Percentiles rank a stretch among this genome's conserved stretches.
phyloP scores from a whole-genome alignment of 2,329 filamentous ascomycete species.

The Aspergillus hiratsukae region DNA sequence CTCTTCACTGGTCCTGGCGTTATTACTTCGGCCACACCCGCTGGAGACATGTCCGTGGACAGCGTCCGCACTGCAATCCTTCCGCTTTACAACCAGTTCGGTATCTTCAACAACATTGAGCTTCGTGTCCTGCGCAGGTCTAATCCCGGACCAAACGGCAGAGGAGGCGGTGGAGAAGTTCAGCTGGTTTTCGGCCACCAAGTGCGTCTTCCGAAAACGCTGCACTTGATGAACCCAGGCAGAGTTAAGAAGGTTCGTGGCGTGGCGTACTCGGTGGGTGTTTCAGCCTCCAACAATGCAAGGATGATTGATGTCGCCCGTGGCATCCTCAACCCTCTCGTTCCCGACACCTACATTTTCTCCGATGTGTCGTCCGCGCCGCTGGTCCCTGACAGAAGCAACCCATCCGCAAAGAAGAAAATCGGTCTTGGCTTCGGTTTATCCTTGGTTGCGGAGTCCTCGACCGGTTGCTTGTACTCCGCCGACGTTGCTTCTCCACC shows the following conservation, averaged over 20 bases:
- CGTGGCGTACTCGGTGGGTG: slow-evolving; percentile 89
- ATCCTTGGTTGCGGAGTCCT: slow-evolving; percentile 88
- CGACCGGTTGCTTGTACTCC: slow-evolving; percentile 77
- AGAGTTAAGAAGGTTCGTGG: slow-evolving; percentile 84
- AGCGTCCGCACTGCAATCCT: slow-evolving; percentile 89
- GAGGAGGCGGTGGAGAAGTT: slow-evolving; percentile 84
- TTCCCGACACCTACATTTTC: slow-evolving; percentile 86
- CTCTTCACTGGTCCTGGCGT: slow-evolving; percentile 86
- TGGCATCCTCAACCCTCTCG: slow-evolving; percentile 79
- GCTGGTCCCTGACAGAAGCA: slow-evolving; percentile 63
- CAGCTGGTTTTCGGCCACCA: slow-evolving; percentile 91
- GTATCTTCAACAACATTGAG: slow-evolving; percentile 81
- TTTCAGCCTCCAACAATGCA: slow-evolving; percentile 87
- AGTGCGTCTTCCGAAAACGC: slow-evolving; percentile 85
- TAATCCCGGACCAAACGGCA: slow-evolving; percentile 68
- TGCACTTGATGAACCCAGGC: slow-evolving; percentile 81
- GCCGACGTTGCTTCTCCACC: slow-evolving; percentile 75
- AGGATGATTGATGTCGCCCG: slow-evolving; percentile 90
- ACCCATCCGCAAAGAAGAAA: slow-evolving; percentile 50
- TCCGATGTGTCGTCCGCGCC: slow-evolving; percentile 61
- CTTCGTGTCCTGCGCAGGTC: slow-evolving; percentile 75
- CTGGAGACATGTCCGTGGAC: slow-evolving; percentile 85
- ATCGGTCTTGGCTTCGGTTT: slow-evolving; percentile 89
- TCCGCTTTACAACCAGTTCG: slow-evolving; percentile 84
- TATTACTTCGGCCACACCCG: slow-evolving; percentile 79